phyloP scores from a whole-genome alignment of 2,329 filamentous ascomycete species.

The Herpotrichia juniperi region DNA sequence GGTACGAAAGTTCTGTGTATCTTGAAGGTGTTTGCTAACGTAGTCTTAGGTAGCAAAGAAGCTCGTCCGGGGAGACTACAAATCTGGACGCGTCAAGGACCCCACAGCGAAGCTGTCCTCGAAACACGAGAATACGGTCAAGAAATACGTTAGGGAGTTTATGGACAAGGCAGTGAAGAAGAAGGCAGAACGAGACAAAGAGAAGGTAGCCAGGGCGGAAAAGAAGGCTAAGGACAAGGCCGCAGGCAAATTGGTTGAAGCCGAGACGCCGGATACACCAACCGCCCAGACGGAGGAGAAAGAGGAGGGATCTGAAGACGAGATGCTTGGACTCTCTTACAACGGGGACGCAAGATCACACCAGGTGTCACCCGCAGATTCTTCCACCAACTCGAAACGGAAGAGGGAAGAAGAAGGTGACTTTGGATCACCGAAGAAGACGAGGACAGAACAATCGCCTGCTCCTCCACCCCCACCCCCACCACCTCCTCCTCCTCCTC shows the following conservation, averaged over 20 bases:
- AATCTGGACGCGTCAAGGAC: slow-evolving; percentile 83
- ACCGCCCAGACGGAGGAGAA: slow-evolving; percentile 10
- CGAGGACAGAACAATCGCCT: slow-evolving; percentile 35
- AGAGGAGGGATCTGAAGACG: slow-evolving; percentile 22
- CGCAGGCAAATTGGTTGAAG: slow-evolving; percentile 14
- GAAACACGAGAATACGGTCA: slow-evolving; percentile 82
- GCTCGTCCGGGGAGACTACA: slow-evolving; percentile 89
- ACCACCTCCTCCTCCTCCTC: slow-evolving; percentile 51
- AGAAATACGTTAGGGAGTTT: slow-evolving; percentile 81
- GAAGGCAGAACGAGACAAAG: slow-evolving; percentile 66
- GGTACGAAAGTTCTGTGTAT: slow-evolving; percentile 39
- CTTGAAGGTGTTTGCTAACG: slow-evolving; percentile 13
- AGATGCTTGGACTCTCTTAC: slow-evolving; percentile 24
- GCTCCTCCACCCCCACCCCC: slow-evolving; percentile 51
- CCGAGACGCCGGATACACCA: slow-evolving; percentile 27
- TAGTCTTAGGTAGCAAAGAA: slow-evolving; percentile 72
- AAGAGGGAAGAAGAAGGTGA: slow-evolving; percentile 43
- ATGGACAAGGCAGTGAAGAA: slow-evolving; percentile 84
- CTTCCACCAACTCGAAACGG: slow-evolving; percentile 41
- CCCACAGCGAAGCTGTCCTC: slow-evolving; percentile 73
- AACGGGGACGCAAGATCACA: slow-evolving; percentile 18
- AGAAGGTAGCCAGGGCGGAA: slow-evolving; percentile 53
- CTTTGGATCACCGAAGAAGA: slow-evolving; percentile 38
- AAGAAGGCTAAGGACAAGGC: slow-evolving; percentile 22
- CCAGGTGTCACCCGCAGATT: slow-evolving; percentile 29